phyloP scores from a whole-genome alignment of 2,329 filamentous ascomycete genomes.

The Sporothrix phasma region DNA sequence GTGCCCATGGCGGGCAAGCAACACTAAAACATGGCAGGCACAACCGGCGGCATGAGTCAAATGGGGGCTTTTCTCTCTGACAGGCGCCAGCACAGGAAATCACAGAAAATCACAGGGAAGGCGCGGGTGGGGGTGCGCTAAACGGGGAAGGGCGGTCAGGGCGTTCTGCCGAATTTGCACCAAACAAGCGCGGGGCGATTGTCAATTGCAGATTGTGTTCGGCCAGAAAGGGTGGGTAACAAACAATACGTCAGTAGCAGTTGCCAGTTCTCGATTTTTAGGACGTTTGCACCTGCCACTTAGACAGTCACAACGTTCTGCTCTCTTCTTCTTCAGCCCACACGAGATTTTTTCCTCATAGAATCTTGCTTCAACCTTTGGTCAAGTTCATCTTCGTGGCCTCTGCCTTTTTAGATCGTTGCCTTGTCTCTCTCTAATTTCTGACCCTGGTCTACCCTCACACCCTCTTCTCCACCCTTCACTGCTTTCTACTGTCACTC shows the following conservation, averaged over 20 bases:
- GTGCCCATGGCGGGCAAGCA: constrained; percentile 4
- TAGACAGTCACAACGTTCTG: background rate
- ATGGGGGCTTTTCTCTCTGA: background rate
- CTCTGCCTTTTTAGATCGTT: background rate
- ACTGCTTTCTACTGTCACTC: background rate
- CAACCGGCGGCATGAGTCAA: constrained; percentile 8
- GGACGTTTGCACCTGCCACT: background rate
- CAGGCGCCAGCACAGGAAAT: background rate
- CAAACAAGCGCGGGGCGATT: constrained; percentile 13
- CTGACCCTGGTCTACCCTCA: background rate
- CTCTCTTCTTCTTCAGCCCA: background rate
- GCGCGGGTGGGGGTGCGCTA: constrained; percentile 17
- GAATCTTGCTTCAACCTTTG: background rate
- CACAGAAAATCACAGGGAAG: too few relatives aligned
- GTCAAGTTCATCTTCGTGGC: background rate
- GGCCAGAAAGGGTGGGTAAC: constrained; percentile 11
- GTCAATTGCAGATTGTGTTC: background rate
- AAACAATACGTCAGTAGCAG: constrained; percentile 7
- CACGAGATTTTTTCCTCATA: constrained; percentile 1
- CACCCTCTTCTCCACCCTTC: background rate
- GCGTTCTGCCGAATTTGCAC: constrained; percentile 17
- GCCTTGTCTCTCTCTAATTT: background rate
- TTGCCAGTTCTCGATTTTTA: constrained; percentile 1
- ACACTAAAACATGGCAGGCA: constrained; percentile 3
- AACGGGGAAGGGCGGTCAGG: constrained; percentile 21